Base-by-base conservation (phyloP, 129 eudicot genomes). In the Lactuca saligna region DNA sequence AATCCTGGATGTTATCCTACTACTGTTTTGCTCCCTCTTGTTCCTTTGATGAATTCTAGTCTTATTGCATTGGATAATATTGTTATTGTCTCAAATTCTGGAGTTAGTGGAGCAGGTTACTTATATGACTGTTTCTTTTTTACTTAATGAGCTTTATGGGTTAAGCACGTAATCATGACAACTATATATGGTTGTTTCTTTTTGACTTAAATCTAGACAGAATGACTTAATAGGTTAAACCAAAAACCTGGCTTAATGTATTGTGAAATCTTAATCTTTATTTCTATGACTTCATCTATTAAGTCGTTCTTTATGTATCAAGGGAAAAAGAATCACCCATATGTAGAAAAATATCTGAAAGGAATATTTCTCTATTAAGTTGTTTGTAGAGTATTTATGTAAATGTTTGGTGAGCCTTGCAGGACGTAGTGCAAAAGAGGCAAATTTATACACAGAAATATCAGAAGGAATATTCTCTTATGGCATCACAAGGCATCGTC, bases 391-490 rank as follows among this genome's bases (percentile, higher is more conserved):
- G 7, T 57, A 17, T 75, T 12, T 10, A 7, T 73, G 68, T 25
- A 57, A 66, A 79, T 46, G 39, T 70, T 61, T 61, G 37, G 58
- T 72, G 39, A 61, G 4, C 53, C 8, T 32, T 79, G 78, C 81
- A 94, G 99, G 99, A 46, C 99, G 99, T 73, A 86, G 96, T 75
- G 97, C 99, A 72, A 94, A 94, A 78, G 99, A 94, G 83, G 97
- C 99, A 17, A 94, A 94, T 80, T 66, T 94, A 65, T 94, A 89
- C 78, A 94, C 99, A 0, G 99, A 94, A 87, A 72, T 94, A 80
- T 86, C 99, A 32, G 97, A 94, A 81, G 99, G 99, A 65, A 87
- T 94, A 61, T 90, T 85, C 80, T 88, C 99, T 65, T 94, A 94
- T 75, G 99, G 99, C 38, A 76, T 94, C 70, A 90, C 99, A 61